Conservation (phyloP, 163 green algal genomes). For the Chlorella variabilis region DNA sequence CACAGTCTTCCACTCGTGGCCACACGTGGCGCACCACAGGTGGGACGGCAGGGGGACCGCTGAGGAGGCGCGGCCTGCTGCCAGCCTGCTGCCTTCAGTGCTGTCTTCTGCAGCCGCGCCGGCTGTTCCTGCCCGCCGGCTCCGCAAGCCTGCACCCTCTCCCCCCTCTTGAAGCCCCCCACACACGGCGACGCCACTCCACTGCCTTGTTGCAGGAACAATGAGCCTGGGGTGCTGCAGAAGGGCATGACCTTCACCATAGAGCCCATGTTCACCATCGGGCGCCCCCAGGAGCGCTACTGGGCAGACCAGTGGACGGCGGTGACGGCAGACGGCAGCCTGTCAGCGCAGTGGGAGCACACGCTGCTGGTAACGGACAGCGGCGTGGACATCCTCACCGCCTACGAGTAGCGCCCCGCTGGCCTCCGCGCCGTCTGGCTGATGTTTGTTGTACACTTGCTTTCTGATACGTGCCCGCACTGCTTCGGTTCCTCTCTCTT, state of each 20-base stretch:
- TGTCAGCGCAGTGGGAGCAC: conserved; percentile 96
- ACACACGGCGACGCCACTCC: background rate
- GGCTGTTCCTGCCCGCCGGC: too few species aligned
- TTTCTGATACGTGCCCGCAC: too few species aligned
- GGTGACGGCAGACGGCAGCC: conserved; percentile 83
- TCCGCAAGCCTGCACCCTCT: background rate
- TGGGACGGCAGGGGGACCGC: background rate
- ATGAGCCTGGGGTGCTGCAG: conserved; percentile 74
- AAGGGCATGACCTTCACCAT: conserved; percentile 96
- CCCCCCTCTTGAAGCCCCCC: background rate
- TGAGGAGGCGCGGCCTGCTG: too few species aligned
- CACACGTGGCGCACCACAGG: conserved; percentile 86
- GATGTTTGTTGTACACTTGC: too few species aligned
- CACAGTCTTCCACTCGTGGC: conserved; percentile 88
- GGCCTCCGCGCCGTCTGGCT: background rate
- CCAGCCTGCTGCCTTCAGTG: too few species aligned
- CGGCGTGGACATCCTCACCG: conserved; percentile 92
- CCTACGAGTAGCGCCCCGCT: background rate
- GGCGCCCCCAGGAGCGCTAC: conserved; percentile 56
- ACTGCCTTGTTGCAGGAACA: conserved; percentile 56
- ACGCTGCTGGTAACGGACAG: conserved; percentile 91
- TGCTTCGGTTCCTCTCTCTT: too few species aligned
- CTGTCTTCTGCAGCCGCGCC: too few species aligned
- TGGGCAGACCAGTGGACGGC: conserved; percentile 95
- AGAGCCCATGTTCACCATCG: conserved; percentile 93